Evolutionary conservation across 2,329 filamentous ascomycete genomes (phyloP).

Genomic region (Aspergillus bombycis): DNA sequence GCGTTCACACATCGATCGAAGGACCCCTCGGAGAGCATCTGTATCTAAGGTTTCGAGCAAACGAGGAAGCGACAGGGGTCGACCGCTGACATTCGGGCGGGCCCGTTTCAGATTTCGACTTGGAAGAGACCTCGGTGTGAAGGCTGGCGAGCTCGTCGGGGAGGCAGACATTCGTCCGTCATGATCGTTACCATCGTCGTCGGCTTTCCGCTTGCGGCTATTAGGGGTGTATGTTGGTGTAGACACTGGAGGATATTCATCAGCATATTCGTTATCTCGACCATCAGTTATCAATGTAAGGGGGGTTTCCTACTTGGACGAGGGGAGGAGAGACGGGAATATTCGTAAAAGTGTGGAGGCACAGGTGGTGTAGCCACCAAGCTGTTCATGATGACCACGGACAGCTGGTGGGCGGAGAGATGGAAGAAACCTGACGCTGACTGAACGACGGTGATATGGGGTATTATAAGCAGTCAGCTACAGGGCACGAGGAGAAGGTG

Average conservation of each 20-base stretch:
- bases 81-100: constrained; percentile 69
- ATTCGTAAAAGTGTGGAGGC: constrained; percentile 65
- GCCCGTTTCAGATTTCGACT: constrained; percentile 68
- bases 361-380: constrained; percentile 61
- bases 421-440: constrained; percentile 21
- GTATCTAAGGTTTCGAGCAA: constrained; percentile 93
- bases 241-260: constrained; percentile 35
- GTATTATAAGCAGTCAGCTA: constrained; percentile 11
- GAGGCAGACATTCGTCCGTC: constrained; percentile 91
- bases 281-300: constrained; percentile 12
- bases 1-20: constrained; percentile 89
- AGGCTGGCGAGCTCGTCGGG: constrained; percentile 77
- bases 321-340: constrained; percentile 62
- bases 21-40: constrained; percentile 77
- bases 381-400: constrained; percentile 60
- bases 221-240: constrained; percentile 44
- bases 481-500: constrained; percentile 17
- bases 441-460: constrained; percentile 9
- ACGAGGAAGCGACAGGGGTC: constrained; percentile 69
- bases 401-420: constrained; percentile 34
- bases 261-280: constrained; percentile 9
- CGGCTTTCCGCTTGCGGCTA: constrained; percentile 83
- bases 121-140: constrained; percentile 68
- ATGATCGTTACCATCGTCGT: constrained; percentile 64
- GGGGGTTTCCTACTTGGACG: constrained; percentile 56